phyloP scores from a whole-genome alignment of 169 alveolate genomes.

The Plasmodium sp. region DNA sequence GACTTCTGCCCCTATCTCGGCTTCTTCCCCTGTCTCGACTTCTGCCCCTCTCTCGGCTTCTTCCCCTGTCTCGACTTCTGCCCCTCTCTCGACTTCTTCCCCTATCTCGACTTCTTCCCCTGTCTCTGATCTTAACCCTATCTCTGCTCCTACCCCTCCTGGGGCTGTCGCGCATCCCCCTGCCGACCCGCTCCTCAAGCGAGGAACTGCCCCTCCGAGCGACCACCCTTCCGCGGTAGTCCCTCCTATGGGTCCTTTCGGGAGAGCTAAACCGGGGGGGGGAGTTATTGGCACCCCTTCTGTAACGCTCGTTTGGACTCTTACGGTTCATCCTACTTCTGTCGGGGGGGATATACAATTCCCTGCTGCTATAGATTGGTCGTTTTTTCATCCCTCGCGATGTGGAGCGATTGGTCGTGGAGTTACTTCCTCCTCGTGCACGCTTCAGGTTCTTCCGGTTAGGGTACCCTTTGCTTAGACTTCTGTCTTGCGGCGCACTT shows the following conservation, averaged over 20 bases:
- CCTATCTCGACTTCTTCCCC: neutral
- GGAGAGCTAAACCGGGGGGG: neutral
- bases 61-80: neutral
- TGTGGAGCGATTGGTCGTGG: neutral
- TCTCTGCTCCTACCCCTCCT: neutral
- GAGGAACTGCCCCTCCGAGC: neutral
- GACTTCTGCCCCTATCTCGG: neutral
- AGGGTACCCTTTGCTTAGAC: neutral
- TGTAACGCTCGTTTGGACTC: neutral
- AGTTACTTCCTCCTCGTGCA: neutral
- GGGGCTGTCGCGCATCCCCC: neutral
- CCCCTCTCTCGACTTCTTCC: neutral
- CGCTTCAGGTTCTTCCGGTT: neutral
- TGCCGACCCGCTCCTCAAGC: neutral
- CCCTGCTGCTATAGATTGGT: neutral
- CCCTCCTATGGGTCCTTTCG: neutral
- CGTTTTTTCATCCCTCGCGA: neutral
- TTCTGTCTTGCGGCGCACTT: neutral
- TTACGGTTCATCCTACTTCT: neutral
- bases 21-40: neutral
- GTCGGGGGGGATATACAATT: neutral
- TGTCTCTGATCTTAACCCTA: neutral
- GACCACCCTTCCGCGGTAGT: neutral
- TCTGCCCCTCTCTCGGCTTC: constrained; percentile 4
- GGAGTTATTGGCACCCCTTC: neutral